phyloP scores from a whole-genome alignment of 1,284 basidiomycete genomes.

The Thelephora terrestris region DNA sequence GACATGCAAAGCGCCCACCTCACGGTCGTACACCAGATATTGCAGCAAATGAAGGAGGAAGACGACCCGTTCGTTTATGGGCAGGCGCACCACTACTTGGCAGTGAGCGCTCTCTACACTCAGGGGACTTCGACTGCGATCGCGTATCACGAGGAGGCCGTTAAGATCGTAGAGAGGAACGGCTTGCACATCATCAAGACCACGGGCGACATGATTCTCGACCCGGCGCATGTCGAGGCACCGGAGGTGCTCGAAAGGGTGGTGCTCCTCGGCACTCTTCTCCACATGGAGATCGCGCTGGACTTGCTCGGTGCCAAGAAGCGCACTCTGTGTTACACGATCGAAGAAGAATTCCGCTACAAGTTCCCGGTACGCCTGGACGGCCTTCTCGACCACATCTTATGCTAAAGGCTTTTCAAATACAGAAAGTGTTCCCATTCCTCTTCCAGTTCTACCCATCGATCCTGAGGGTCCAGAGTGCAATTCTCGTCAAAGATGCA shows the following conservation, averaged over 20 bases:
- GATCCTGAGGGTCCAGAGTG: neutral
- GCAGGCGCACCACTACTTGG: neutral
- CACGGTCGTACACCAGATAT: neutral
- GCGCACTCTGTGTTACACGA: neutral
- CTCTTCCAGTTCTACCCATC: neutral
- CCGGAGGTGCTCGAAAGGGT: conserved; percentile 1
- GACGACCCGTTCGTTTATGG: neutral
- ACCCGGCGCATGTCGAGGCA: neutral
- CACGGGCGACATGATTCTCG: neutral
- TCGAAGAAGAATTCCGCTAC: neutral
- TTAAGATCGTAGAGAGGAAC: neutral
- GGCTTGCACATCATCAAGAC: neutral
- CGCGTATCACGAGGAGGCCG: neutral
- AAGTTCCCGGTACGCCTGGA: neutral
- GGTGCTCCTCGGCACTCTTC: neutral
- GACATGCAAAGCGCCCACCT: neutral
- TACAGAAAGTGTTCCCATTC: neutral
- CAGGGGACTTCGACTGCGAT: neutral
- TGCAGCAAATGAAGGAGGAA: neutral
- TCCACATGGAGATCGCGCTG: neutral
- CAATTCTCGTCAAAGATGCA: neutral
- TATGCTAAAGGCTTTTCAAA: neutral
- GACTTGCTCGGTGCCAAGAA: neutral
- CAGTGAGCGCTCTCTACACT: neutral
- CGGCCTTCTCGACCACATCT: neutral